Base-by-base conservation (phyloP, 352 stramenopile genomes). In the Phytophthora nicotianae region DNA sequence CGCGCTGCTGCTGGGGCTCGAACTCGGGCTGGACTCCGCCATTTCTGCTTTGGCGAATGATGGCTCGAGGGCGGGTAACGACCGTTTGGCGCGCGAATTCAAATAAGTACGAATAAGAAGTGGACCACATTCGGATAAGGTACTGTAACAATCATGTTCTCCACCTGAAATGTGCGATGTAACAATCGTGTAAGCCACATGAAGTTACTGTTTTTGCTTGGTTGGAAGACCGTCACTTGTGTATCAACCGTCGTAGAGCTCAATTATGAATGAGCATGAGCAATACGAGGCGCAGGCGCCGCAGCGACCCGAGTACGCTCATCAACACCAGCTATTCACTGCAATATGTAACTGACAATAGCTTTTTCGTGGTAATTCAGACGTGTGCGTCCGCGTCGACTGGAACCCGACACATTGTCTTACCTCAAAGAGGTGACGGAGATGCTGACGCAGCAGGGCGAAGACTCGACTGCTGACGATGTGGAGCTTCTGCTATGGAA, bases 391-490 rank as follows among this genome's bases (percentile, higher is more conserved):
- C 86, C 86, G 26, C 86, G 86, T 56, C 78, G 86, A 17, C 67
- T 94, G 9, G 86, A 94, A 69, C 74, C 79, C 0, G 83, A 92
- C 65, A 91, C 83, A 42, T 66, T 92, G 53, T 86, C 83, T n/a
- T 92, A 94, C 53, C 58, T 94, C 1, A 89, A 92, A 55, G 86
- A 94, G 46, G 83, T 92, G 58, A 87, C 74, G n/a, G 81, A 91
- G 58, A 89, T 89, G 74, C 48, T 94, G 53, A 73, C 76, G 23
- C 71, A 77, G 42, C 66, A 69, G 37, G 65, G 59, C 3, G 79
- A 91, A 19, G 81, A 89, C 37, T 65, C 74, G n/a, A 72, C 48
- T n/a, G 50, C 78, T 1, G 85, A 94, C 8, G 81, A 89, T 46
- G 67, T 67, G 14, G 49, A 87, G 50, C 50, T 91, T 29, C 50